phyloP scores from a whole-genome alignment of 768 basidiomycete species.

The Chlorophyllum brunneum region DNA sequence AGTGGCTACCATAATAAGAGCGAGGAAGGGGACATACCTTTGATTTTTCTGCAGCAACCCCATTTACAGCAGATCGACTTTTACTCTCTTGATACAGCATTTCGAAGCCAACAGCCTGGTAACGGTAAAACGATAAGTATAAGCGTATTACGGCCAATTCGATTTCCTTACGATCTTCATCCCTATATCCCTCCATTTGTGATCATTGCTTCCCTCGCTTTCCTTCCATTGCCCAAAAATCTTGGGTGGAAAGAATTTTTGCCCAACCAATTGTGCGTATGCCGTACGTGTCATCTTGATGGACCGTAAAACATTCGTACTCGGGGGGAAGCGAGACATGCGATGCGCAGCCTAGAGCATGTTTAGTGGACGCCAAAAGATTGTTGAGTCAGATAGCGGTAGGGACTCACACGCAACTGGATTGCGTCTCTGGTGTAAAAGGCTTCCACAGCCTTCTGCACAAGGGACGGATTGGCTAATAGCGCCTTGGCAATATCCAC shows the following conservation, averaged over 20 bases:
- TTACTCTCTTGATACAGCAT: slow-evolving; percentile 91
- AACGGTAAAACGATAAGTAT: slow-evolving; percentile 8
- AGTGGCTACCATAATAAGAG: background rate
- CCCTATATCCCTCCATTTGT: slow-evolving; percentile 81
- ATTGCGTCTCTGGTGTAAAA: slow-evolving; percentile 95
- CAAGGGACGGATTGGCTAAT: slow-evolving; percentile 53
- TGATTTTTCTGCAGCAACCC: slow-evolving; percentile 34
- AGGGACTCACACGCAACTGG: slow-evolving; percentile 81
- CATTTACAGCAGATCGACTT: slow-evolving; percentile 40
- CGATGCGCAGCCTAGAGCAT: slow-evolving; percentile 70
- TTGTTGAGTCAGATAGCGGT: background rate
- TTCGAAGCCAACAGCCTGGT: slow-evolving; percentile 90
- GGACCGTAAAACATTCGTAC: slow-evolving; percentile 52
- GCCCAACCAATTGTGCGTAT: slow-evolving; percentile 90
- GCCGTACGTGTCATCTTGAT: slow-evolving; percentile 85
- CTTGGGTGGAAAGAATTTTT: slow-evolving; percentile 90
- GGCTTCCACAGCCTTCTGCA: slow-evolving; percentile 85
- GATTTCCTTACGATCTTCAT: slow-evolving; percentile 80
- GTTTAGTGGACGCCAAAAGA: background rate
- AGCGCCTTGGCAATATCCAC: slow-evolving; percentile 75
- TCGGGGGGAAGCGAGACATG: slow-evolving; percentile 88
- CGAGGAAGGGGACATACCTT: slow-evolving; percentile 45
- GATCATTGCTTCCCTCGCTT: slow-evolving; percentile 57
- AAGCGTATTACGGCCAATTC: background rate
- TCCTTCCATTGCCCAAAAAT: slow-evolving; percentile 77